Conservation (phyloP, 345 rosid species). For the Hibiscus syriacus region DNA sequence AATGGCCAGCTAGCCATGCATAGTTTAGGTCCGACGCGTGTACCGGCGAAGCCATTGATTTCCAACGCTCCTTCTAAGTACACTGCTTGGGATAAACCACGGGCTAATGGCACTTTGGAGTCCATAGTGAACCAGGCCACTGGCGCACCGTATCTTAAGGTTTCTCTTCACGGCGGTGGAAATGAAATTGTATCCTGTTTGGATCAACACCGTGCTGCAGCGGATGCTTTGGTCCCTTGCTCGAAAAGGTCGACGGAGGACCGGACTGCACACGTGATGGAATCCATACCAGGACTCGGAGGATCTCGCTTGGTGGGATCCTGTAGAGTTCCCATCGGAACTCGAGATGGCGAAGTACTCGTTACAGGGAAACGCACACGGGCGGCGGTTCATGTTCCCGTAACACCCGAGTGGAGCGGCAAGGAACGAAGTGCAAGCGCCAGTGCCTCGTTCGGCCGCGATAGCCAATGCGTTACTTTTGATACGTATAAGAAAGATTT, state of each 20-base stretch:
- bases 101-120: constrained; percentile 72
- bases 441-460: constrained; percentile 47
- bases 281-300: background rate
- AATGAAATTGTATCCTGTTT: constrained; percentile 54
- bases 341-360: constrained; percentile 12
- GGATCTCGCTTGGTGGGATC: constrained; percentile 41
- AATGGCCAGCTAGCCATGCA: constrained; percentile 83
- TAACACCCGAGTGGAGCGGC: constrained; percentile 55
- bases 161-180: background rate
- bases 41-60: constrained; percentile 18
- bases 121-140: constrained; percentile 89
- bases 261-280: background rate
- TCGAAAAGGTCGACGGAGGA: constrained; percentile 23
- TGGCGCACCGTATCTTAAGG: constrained; percentile 17
- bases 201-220: constrained; percentile 20
- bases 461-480: constrained; percentile 35
- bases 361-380: constrained; percentile 19
- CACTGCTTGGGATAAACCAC: constrained; percentile 41
- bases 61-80: constrained; percentile 30
- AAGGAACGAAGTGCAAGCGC: constrained; percentile 49
- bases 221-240: constrained; percentile 86
- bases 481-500: constrained; percentile 48
- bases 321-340: constrained; percentile 32
- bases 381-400: constrained; percentile 29
- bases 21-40: constrained; percentile 59